phyloP scores from a whole-genome alignment of 2,329 filamentous ascomycete species.

The Colletotrichum endophyticum region DNA sequence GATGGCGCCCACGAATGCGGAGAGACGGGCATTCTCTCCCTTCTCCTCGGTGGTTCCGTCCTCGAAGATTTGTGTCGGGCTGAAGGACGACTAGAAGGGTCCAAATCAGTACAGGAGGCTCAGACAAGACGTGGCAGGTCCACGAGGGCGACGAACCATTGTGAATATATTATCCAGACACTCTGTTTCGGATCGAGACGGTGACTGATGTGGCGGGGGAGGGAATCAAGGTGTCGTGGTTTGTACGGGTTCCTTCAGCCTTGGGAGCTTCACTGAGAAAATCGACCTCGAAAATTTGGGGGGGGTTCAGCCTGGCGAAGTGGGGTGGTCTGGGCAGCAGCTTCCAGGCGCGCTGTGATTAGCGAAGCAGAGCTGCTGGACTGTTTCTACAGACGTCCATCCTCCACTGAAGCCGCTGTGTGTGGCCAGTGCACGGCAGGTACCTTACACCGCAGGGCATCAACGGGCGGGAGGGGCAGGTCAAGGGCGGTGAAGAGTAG shows the following conservation, averaged over 20 bases:
- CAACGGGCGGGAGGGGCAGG: not conserved
- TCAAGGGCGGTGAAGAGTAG: not conserved
- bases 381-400: conserved; percentile 17
- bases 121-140: not conserved
- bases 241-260: conserved; percentile 19
- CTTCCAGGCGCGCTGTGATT: conserved; percentile 10
- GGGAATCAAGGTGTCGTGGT: conserved; percentile 3
- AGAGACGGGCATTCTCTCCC: conserved; percentile 97
- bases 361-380: not conserved
- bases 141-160: conserved; percentile 3
- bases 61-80: conserved; percentile 97
- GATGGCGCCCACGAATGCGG: conserved; percentile 98
- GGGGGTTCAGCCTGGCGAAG: conserved; percentile 20
- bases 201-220: not conserved
- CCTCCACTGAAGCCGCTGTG: conserved; percentile 1
- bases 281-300: conserved; percentile 21
- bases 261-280: conserved; percentile 20
- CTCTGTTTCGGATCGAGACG: conserved; percentile 2
- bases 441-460: not conserved
- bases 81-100: conserved; percentile 61
- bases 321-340: conserved; percentile 15
- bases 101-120: not conserved
- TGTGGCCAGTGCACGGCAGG: not conserved
- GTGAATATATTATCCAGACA: conserved; percentile 13
- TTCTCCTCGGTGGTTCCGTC: conserved; percentile 98